Conservation (phyloP, 257 asterid genomes). For the Nicotiana benthamiana region DNA sequence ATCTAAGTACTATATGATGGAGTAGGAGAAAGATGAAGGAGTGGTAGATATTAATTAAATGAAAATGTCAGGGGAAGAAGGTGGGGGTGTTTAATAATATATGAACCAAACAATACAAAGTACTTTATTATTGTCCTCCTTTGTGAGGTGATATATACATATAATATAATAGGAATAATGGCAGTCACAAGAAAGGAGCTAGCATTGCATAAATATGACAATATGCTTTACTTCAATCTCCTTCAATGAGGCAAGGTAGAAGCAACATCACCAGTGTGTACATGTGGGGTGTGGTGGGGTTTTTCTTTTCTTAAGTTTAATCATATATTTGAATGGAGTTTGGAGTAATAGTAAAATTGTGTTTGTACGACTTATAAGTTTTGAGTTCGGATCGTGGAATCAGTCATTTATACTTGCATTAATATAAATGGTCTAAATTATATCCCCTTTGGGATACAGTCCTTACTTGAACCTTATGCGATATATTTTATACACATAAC, state of each 20-base stretch:
- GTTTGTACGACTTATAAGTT: too few species aligned
- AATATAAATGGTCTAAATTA: too few species aligned
- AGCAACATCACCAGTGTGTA: not conserved
- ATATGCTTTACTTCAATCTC: not conserved
- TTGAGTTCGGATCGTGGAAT: too few species aligned
- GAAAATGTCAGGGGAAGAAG: conserved; percentile 6
- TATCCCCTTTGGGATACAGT: too few species aligned
- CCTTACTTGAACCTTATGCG: too few species aligned
- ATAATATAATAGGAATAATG: not conserved
- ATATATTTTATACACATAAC: too few species aligned
- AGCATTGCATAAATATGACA: not conserved
- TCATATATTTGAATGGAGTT: too few species aligned
- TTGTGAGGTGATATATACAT: not conserved
- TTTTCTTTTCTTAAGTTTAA: too few species aligned
- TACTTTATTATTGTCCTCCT: not conserved
- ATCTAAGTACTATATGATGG: not conserved
- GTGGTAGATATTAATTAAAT: conserved; percentile 3
- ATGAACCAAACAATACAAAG: not conserved
- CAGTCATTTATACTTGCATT: too few species aligned
- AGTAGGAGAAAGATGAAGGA: not conserved
- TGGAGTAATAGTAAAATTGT: too few species aligned
- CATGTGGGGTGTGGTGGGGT: not conserved
- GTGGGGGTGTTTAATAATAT: conserved; percentile 2
- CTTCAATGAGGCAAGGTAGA: not conserved
- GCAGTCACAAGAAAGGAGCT: conserved; percentile 4